Percentiles rank a stretch among this genome's conserved stretches.
phyloP scores from a whole-genome alignment of 2,329 filamentous ascomycete genomes.

The Sporothrix curviconia region DNA sequence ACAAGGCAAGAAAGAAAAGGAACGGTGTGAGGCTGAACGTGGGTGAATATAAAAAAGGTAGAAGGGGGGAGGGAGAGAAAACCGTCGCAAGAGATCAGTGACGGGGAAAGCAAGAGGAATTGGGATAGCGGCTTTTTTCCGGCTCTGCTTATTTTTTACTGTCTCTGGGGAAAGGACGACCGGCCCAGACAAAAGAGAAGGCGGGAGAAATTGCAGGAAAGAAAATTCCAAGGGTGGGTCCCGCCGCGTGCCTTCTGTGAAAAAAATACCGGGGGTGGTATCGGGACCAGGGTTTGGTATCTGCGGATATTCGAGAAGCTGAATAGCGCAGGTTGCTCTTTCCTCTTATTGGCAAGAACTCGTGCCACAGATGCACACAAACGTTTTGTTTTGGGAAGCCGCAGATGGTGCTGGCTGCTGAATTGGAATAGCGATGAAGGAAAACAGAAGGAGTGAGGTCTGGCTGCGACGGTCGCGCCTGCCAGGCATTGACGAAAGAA shows the following conservation, averaged over 20 bases:
- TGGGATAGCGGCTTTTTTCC: conserved; percentile 6
- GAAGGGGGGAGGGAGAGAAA: neutral
- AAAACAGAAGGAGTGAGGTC: neutral
- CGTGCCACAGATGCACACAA: neutral
- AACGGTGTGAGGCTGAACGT: neutral
- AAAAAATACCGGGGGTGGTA: neutral
- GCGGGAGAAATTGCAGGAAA: conserved; percentile 19
- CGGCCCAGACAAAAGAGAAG: conserved; percentile 9
- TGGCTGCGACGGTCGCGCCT: neutral
- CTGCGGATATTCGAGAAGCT: neutral
- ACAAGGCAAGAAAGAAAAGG: neutral
- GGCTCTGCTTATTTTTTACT: conserved; percentile 4
- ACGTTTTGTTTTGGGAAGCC: neutral
- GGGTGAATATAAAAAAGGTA: conserved; percentile 4
- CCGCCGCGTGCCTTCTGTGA: conserved; percentile 6
- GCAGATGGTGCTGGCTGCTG: neutral
- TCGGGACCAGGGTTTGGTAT: neutral
- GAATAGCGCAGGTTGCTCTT: conserved; percentile 4
- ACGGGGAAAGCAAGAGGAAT: conserved; percentile 1
- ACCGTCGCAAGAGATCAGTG: too few species aligned
- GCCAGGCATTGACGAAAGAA: neutral
- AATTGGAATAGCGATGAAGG: neutral
- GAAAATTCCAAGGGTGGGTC: conserved; percentile 15
- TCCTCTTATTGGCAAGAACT: neutral
- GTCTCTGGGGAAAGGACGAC: conserved; percentile 1